phyloP scores from a whole-genome alignment of 2,329 filamentous ascomycete species.

The Colletotrichum endophyticum region DNA sequence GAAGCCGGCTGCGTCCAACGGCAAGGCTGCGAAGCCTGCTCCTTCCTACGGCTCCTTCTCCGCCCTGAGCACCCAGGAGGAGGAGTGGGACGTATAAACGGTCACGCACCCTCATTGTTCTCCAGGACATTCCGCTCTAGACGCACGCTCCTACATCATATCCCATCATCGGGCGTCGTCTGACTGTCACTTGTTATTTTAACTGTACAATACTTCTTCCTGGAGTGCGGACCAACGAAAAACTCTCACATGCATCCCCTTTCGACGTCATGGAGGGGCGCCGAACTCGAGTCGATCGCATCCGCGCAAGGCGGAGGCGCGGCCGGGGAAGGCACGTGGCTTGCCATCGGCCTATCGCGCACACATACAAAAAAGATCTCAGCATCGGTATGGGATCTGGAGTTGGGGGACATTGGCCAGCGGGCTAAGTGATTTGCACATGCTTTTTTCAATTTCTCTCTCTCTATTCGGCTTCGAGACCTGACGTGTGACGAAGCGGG shows the following conservation, averaged over 20 bases:
- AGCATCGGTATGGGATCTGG: conserved; percentile 14
- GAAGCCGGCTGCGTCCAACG: conserved; percentile 28
- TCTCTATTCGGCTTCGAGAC: neutral
- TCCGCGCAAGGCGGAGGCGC: neutral
- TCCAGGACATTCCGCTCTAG: conserved; percentile 13
- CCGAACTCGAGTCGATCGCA: neutral
- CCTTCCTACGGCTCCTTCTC: conserved; percentile 49
- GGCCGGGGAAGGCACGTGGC: conserved; percentile 3
- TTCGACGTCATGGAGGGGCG: conserved; percentile 7
- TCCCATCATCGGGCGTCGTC: neutral
- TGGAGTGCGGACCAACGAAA: conserved; percentile 13
- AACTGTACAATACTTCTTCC: conserved; percentile 21
- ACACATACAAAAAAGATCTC: conserved; percentile 14
- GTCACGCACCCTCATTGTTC: neutral
- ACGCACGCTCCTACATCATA: neutral
- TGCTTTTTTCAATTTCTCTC: conserved; percentile 5
- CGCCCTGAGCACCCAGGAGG: conserved; percentile 48
- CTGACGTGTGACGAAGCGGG: neutral
- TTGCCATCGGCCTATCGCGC: conserved; percentile 8
- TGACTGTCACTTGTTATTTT: conserved; percentile 20
- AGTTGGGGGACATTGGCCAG: conserved; percentile 21
- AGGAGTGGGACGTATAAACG: conserved; percentile 57
- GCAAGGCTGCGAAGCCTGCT: conserved; percentile 33
- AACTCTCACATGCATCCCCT: neutral
- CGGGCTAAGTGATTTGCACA: conserved; percentile 20